These are phyloP conservation scores for Rosellinia necatrix DNA, from an alignment of 2,329 filamentous ascomycete species.

Conservation along the genomic window DNA sequence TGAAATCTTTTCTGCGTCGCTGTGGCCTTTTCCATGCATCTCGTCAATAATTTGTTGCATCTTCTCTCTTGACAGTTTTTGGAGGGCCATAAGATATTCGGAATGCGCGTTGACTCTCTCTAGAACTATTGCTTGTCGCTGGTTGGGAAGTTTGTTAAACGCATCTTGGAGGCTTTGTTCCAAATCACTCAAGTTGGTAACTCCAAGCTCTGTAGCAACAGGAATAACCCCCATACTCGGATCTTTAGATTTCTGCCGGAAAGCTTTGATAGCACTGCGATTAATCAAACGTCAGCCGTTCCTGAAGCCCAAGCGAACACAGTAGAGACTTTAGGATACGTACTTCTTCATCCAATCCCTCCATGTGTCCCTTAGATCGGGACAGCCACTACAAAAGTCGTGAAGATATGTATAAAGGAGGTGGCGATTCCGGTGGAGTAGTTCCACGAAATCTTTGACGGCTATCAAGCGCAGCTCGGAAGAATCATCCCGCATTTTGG, in stretches of 20 bases:
- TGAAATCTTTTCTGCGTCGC: slow-evolving; percentile 44
- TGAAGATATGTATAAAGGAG: slow-evolving; percentile 73
- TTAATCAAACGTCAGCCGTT: slow-evolving; percentile 5
- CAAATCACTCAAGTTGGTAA: slow-evolving; percentile 40
- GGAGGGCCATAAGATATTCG: slow-evolving; percentile 61
- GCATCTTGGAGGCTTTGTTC: slow-evolving; percentile 47
- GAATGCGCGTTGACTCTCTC: slow-evolving; percentile 63
- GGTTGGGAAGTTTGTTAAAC: slow-evolving; percentile 51
- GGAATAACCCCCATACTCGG: neutral
- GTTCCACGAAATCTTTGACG: slow-evolving; percentile 72
- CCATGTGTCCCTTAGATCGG: slow-evolving; percentile 66
- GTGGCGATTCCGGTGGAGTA: slow-evolving; percentile 67
- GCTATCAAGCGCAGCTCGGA: slow-evolving; percentile 52
- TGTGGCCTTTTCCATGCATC: slow-evolving; percentile 18
- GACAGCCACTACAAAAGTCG: slow-evolving; percentile 69
- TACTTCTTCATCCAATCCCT: slow-evolving; percentile 61
- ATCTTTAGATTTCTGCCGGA: slow-evolving; percentile 44
- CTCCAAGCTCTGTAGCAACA: neutral
- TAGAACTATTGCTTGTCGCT: slow-evolving; percentile 52
- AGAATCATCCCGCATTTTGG: slow-evolving; percentile 48
- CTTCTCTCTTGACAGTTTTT: slow-evolving; percentile 56
- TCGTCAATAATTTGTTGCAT: slow-evolving; percentile 62
- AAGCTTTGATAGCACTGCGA: slow-evolving; percentile 54
- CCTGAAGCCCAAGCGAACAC: neutral
- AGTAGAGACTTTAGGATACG: neutral